Evolutionary conservation across 2,329 filamentous ascomycete species (phyloP).

Genomic region (Thyridium curvatum): DNA sequence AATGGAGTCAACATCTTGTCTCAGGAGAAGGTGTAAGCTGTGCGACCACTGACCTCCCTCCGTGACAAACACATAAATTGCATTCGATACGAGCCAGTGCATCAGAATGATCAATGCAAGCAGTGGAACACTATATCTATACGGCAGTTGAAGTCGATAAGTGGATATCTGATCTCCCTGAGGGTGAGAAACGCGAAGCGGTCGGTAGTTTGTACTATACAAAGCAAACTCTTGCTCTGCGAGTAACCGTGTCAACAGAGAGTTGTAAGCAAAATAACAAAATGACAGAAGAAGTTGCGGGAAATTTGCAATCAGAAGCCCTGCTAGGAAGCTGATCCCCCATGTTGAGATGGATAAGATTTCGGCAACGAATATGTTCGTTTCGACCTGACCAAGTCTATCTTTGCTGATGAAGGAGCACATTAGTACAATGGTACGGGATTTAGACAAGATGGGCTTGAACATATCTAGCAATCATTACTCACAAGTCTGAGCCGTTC

Average conservation of each 20-base stretch:
- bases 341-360: constrained; percentile 13
- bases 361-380: constrained; percentile 6
- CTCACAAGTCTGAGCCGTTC: no score
- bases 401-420: constrained; percentile 8
- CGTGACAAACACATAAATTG: no score
- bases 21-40: no score
- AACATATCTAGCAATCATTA: no score
- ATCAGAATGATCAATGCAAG: constrained; percentile 24
- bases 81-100: constrained; percentile 42
- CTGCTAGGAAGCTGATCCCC: constrained; percentile 21
- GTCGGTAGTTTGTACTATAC: constrained; percentile 25
- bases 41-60: no score
- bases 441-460: constrained; percentile 4
- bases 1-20: no score
- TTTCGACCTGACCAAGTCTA: constrained; percentile 7
- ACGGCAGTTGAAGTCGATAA: constrained; percentile 38
- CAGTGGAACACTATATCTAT: constrained; percentile 34
- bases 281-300: constrained; percentile 39
- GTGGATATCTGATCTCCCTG: constrained; percentile 17
- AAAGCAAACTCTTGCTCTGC: constrained; percentile 37
- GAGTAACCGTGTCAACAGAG: constrained; percentile 37
- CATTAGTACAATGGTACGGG: no score
- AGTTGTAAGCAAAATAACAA: constrained; percentile 38
- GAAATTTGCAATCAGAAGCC: constrained; percentile 34
- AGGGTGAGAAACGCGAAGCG: constrained; percentile 34